A percentile compares a stretch with the other conserved stretches of the same genome.
Evolutionary conservation across 2,329 filamentous ascomycete species (phyloP).

Genomic region (Ophiostoma piceae): DNA sequence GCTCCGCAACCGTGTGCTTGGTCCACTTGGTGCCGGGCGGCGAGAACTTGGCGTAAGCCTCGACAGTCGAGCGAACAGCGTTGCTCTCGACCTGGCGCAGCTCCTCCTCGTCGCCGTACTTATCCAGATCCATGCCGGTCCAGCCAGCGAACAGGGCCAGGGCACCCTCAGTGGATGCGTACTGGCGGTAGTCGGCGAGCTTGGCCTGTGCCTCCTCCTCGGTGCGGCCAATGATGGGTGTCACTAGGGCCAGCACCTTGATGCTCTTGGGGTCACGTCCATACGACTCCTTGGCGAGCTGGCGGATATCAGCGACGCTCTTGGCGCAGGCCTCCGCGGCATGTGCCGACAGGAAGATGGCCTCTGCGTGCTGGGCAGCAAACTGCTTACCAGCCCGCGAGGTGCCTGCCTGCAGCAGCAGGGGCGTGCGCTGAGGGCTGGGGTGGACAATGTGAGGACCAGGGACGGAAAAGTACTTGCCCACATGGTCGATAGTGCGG

Average conservation of each 20-base stretch:
- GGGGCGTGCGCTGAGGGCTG: slow-evolving; percentile 26
- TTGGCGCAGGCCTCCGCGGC: slow-evolving; percentile 22
- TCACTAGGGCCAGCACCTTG: slow-evolving; percentile 29
- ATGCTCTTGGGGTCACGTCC: slow-evolving; percentile 27
- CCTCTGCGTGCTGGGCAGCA: slow-evolving; percentile 30
- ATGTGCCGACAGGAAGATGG: slow-evolving; percentile 28
- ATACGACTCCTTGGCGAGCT: slow-evolving; percentile 38
- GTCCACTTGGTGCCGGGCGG: slow-evolving; percentile 56
- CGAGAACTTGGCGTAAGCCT: slow-evolving; percentile 23
- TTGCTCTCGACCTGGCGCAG: slow-evolving; percentile 39
- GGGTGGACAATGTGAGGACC: slow-evolving; percentile 31
- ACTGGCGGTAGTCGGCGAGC: slow-evolving; percentile 54
- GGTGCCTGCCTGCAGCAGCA: slow-evolving; percentile 30
- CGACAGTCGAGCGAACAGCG: slow-evolving; percentile 34
- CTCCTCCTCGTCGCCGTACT: slow-evolving; percentile 39
- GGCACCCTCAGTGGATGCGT: slow-evolving; percentile 59
- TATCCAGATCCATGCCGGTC: slow-evolving; percentile 53
- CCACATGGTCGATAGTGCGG: slow-evolving; percentile 24
- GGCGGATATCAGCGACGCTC: slow-evolving; percentile 27
- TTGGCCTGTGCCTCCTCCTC: slow-evolving; percentile 29
- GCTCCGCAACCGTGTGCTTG: slow-evolving; percentile 62
- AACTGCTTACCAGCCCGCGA: slow-evolving; percentile 29
- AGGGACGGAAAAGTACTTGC: slow-evolving; percentile 22
- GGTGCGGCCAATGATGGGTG: slow-evolving; percentile 28
- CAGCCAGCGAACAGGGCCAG: slow-evolving; percentile 68